Conservation (phyloP, 805 yeast genomes). For the Ogataea ganodermae region DNA sequence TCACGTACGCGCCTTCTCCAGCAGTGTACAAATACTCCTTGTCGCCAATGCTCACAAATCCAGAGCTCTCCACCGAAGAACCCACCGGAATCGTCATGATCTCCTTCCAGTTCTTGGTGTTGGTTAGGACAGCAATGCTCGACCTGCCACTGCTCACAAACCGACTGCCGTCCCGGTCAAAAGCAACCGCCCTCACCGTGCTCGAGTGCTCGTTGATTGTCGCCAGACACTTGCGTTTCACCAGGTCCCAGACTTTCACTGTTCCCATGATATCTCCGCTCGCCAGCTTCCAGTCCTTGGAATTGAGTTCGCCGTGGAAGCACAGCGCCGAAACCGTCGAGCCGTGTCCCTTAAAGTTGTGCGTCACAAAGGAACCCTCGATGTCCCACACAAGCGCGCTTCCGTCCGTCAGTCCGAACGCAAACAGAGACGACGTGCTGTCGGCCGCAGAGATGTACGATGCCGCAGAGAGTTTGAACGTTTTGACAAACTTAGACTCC, state of each 20-base stretch:
- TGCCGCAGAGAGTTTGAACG: constrained; percentile 71
- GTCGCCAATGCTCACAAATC: constrained; percentile 46
- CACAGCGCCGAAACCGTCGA: constrained; percentile 74
- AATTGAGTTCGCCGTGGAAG: constrained; percentile 73
- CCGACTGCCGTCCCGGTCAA: constrained; percentile 50
- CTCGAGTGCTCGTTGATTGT: constrained; percentile 72
- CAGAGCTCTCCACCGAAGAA: constrained; percentile 73
- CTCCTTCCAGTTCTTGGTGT: constrained; percentile 52
- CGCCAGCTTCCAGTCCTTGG: constrained; percentile 74
- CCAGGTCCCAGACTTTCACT: constrained; percentile 64
- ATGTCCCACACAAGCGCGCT: constrained; percentile 89
- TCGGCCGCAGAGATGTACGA: constrained; percentile 78
- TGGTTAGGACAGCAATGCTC: constrained; percentile 65
- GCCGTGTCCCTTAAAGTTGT: constrained; percentile 91
- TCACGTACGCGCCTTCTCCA: constrained; percentile 73
- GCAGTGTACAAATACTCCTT: constrained; percentile 61
- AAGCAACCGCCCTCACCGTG: constrained; percentile 84
- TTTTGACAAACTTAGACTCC: constrained; percentile 44
- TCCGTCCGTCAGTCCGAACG: constrained; percentile 96
- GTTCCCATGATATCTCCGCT: constrained; percentile 66
- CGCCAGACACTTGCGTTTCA: constrained; percentile 66
- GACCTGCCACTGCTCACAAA: constrained; percentile 90
- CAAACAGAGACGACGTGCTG: constrained; percentile 78
- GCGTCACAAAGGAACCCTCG: constrained; percentile 84
- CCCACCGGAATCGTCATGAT: constrained; percentile 68